These are phyloP conservation scores for Barnettozyma californica DNA, from an alignment of 805 yeast species.

Conservation along the genomic window DNA sequence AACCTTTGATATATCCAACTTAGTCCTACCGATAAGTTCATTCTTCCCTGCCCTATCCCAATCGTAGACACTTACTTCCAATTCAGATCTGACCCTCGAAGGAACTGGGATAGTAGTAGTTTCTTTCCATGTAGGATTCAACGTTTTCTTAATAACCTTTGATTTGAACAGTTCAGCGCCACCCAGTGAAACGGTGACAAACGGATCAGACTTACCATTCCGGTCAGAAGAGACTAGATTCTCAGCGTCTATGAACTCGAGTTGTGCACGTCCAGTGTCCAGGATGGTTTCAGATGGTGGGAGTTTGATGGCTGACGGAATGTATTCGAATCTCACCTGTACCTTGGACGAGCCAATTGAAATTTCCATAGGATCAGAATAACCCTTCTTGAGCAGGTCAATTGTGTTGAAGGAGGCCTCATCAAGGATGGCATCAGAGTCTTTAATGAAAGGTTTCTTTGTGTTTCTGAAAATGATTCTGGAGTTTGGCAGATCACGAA, in stretches of 20 bases:
- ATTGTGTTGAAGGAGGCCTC: conserved; percentile 47
- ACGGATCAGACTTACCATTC: conserved; percentile 79
- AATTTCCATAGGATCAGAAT: conserved; percentile 40
- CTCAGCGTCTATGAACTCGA: conserved; percentile 54
- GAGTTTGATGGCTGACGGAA: conserved; percentile 51
- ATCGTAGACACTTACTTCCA: conserved; percentile 52
- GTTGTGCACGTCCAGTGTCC: conserved; percentile 60
- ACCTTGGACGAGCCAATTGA: conserved; percentile 38
- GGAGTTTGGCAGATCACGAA: conserved; percentile 68
- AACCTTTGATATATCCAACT: conserved; percentile 44
- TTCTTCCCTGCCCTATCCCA: conserved; percentile 78
- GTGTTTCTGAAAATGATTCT: conserved; percentile 51
- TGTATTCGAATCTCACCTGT: conserved; percentile 48
- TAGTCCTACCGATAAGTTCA: conserved; percentile 50
- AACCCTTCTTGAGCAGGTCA: conserved; percentile 49
- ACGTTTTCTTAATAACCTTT: conserved; percentile 56
- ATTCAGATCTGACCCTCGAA: conserved; percentile 52
- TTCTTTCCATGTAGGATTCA: conserved; percentile 78
- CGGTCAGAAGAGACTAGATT: conserved; percentile 55
- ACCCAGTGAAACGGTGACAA: conserved; percentile 46
- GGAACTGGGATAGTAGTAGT: conserved; percentile 50
- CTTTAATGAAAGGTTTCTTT: conserved; percentile 42
- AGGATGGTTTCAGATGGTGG: conserved; percentile 55
- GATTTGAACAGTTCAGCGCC: conserved; percentile 52
- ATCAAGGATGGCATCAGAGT: conserved; percentile 42